These are phyloP conservation scores for Umbellularia californica DNA, from an alignment of 164 flowering plant species.

Conservation along the genomic window DNA sequence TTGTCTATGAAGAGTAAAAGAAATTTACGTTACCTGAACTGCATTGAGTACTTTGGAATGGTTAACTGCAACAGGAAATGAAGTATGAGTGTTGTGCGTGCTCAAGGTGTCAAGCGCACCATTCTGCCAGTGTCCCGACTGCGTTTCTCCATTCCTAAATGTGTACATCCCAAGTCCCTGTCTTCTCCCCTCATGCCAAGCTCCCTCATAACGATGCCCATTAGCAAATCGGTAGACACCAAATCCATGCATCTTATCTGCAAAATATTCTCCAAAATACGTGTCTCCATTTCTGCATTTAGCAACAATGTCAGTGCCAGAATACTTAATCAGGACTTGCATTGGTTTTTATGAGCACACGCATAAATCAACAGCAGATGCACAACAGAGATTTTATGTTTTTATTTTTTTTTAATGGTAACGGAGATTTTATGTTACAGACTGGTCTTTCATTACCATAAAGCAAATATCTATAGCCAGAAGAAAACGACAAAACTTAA, in stretches of 20 bases:
- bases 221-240: slow-evolving; percentile 84
- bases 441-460: neutral
- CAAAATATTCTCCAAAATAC: slow-evolving; percentile 96
- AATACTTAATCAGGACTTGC: neutral
- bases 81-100: slow-evolving; percentile 38
- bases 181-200: slow-evolving; percentile 90
- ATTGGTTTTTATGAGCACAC: neutral
- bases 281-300: slow-evolving; percentile 79
- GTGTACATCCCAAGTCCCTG: slow-evolving; percentile 88
- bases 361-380: neutral
- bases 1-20: neutral
- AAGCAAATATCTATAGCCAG: neutral
- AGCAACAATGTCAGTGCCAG: neutral
- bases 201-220: slow-evolving; percentile 85
- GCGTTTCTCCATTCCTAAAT: slow-evolving; percentile 74
- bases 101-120: slow-evolving; percentile 65
- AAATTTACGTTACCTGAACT: slow-evolving; percentile 55
- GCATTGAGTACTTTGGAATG: slow-evolving; percentile 59
- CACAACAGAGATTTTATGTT: neutral
- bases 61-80: slow-evolving; percentile 52
- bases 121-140: slow-evolving; percentile 87
- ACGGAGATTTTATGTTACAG: too few relatives aligned
- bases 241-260: slow-evolving; percentile 97
- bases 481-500: neutral
- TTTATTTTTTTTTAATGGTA: too few relatives aligned